Base-by-base conservation (phyloP, 257 asterid species). In the Fraxinus excelsior region DNA sequence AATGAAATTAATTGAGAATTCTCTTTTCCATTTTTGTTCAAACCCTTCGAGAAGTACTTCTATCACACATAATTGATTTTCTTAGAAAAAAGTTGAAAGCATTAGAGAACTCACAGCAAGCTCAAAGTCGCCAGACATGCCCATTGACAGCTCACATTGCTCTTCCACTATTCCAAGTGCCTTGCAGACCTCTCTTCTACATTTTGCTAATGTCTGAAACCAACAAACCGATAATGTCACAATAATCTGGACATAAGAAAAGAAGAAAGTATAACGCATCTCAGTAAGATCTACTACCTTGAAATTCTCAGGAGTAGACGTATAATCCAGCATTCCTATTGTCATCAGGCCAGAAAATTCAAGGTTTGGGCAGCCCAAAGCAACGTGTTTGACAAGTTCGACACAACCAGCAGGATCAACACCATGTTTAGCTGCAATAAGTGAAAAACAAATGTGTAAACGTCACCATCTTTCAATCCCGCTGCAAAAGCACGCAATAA, bases 61-160 rank as follows among this genome's bases (percentile, higher is more conserved):
- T 13, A 40, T 32, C 8, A 19, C 74, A 72, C 13, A 35, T 4
- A 51, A 10, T 6, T 56, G 37, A 62, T 73, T 38, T 5, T 2
- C 34, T n/a, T 29, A 31, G 58, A 74, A 65, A 8, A 71, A 35
- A 53, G 29, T 68, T 26, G 7, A 11, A 58, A 66, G 56, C 38
- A 79, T 67, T 11, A 76, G 74, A 34, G 80, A 8, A 88, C 97
- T 88, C 82, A 92, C 99, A 68, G 98, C 98, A 73, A 92, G 91
- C 87, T 92, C 99, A 82, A 91, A 95, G 85, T 95, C 99, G 7
- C 97, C 92, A 18, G 99, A 95, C 97, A 95, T 95, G 89, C 98
- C 99, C 99, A 95, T 95, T 1, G 99, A 95, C 75, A 95, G 91
- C 76, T 91, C 96, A 74, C 92, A 91, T 72, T 84, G 90, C 51